Evolutionary conservation across 306 rosid species (phyloP).

Genomic region (Dalbergia cochinchinensis): DNA sequence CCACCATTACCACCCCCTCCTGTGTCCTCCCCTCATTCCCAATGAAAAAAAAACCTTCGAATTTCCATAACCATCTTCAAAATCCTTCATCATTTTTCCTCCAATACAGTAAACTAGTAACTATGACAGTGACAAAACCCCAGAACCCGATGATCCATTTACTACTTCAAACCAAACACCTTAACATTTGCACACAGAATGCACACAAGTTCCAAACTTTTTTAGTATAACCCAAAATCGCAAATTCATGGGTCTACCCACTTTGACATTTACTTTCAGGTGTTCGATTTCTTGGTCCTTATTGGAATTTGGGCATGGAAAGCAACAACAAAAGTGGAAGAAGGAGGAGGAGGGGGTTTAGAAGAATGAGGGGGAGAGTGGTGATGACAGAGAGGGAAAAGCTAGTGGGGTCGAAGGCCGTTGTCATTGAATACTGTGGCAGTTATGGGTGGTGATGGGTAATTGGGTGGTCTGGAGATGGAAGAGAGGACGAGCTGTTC

Average conservation of each 20-base stretch:
- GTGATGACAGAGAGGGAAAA: too few species aligned
- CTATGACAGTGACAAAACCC: not conserved
- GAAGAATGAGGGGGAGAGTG: too few species aligned
- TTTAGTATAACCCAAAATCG: not conserved
- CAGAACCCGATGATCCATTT: not conserved
- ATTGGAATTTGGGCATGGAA: slow-evolving; percentile 30
- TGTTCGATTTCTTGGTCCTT: slow-evolving; percentile 64
- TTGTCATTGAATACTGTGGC: slow-evolving; percentile 16
- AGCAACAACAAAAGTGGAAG: slow-evolving; percentile 40
- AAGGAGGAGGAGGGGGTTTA: not conserved
- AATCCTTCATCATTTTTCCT: too few species aligned
- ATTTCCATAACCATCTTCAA: too few species aligned
- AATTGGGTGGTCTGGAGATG: too few species aligned
- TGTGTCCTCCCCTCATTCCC: too few species aligned
- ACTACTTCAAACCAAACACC: not conserved
- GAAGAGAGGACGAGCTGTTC: slow-evolving; percentile 56
- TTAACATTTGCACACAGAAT: not conserved
- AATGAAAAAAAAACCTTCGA: too few species aligned
- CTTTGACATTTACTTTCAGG: slow-evolving; percentile 60
- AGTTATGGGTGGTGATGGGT: slow-evolving; percentile 45
- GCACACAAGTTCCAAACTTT: slow-evolving; percentile 20
- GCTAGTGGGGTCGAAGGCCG: not conserved
- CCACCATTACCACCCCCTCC: too few species aligned
- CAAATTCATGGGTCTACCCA: not conserved
- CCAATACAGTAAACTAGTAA: too few species aligned